Evolutionary conservation across 176 grass and related monocot species (phyloP).

Genomic region (Oryza nivara): DNA sequence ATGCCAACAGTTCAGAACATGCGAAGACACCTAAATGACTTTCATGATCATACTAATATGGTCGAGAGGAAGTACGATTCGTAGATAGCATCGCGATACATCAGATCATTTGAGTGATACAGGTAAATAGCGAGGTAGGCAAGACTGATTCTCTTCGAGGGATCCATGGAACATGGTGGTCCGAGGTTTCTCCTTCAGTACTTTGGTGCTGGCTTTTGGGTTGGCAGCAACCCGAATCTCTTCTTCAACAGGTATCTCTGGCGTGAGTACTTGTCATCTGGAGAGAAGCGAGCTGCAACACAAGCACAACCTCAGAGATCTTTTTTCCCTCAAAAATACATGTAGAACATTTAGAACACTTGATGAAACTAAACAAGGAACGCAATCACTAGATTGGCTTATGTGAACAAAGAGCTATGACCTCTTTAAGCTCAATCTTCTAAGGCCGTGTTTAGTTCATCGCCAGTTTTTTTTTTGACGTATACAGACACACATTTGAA

Average conservation of each 20-base stretch:
- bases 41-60: background rate
- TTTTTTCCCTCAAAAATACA: background rate
- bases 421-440: background rate
- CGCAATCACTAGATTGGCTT: background rate
- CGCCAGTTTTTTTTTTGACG: too few species aligned
- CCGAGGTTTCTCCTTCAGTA: conserved; percentile 50
- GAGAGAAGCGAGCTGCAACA: conserved; percentile 88
- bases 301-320: conserved; percentile 6
- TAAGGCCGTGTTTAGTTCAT: too few species aligned
- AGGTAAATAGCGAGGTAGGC: conserved; percentile 7
- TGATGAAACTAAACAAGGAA: background rate
- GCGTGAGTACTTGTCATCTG: conserved; percentile 79
- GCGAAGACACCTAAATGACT: background rate
- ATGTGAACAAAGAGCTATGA: background rate
- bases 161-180: background rate
- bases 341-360: background rate
- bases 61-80: background rate
- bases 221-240: conserved; percentile 89
- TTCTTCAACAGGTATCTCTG: conserved; percentile 89
- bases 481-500: too few species aligned
- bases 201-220: conserved; percentile 68
- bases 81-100: conserved; percentile 31
- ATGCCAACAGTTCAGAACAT: background rate
- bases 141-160: background rate
- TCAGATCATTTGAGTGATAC: background rate